Evolutionary conservation across 345 rosid genomes (phyloP), one percentile per base, ranked within the genome.

Genomic region (Limnanthes douglasii): DNA sequence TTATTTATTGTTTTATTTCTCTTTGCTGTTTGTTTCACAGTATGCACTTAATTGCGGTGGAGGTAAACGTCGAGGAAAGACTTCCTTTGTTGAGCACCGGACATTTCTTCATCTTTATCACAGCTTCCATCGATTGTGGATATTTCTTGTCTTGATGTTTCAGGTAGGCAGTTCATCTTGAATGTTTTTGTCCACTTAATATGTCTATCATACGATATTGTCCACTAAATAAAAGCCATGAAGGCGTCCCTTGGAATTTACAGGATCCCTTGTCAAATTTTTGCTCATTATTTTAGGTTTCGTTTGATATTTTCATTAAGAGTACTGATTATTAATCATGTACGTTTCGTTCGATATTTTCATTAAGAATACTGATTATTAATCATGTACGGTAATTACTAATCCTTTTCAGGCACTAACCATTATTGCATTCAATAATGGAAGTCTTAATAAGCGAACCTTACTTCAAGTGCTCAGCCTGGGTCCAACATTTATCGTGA

Each of bases 81-180:
- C 94, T 60, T 84, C 95, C 5, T 90, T 90, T 41, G 98, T 90
- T 34, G 98, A 90, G 74, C 85, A 90, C 46, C 76, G 95, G 37
- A 72, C 98, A 22, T 84, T 76, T 68, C 58, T 90, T 57, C 98
- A 90, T 72, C 84, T 90, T 40, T 90, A 76, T 53, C 98, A 80
- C 46, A 90, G 95, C 62, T 90, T 90, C 59, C 95, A 84, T 46
- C 94, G 98, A 16, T 75, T 90, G 18, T 90, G 98, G 98, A 80
- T 90, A 51, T 90, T 90, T 68, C 86, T 90, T 21, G 56, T 57
- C 45, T 71, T 90, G 95, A 90, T 90, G 98, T 84, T 90, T 59
- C 98, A 90, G 97, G 97, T 88, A 43, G 52, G 71, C 16, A 21
- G 27, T 24, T 39, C 41, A 1, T 48, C 30, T 38, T 17, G 18